These are phyloP conservation scores for Exophiala mesophila DNA, from an alignment of 2,329 filamentous ascomycete species.

Conservation along the genomic window DNA sequence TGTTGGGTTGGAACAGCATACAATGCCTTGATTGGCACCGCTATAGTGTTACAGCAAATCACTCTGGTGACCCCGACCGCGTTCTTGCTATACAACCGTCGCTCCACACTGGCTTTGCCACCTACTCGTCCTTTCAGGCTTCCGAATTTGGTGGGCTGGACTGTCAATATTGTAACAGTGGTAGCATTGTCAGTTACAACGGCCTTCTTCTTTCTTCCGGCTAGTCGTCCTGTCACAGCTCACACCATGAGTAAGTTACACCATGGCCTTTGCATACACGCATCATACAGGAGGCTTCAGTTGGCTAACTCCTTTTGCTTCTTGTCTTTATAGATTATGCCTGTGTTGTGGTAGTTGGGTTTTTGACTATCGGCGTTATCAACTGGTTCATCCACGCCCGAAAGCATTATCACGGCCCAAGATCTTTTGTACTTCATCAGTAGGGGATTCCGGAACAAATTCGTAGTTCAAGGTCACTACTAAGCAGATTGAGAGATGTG, in stretches of 20 bases:
- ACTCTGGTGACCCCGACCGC: conserved; percentile 29
- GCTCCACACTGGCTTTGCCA: conserved; percentile 24
- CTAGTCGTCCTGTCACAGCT: conserved; percentile 25
- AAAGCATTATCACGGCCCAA: conserved; percentile 21
- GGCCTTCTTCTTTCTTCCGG: conserved; percentile 31
- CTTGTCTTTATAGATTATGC: conserved; percentile 18
- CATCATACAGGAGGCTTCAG: background rate
- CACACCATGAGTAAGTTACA: conserved; percentile 27
- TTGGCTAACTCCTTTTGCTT: background rate
- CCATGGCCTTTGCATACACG: background rate
- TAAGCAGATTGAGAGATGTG: background rate
- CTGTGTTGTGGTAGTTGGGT: conserved; percentile 17
- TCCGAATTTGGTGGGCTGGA: conserved; percentile 25
- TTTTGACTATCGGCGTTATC: conserved; percentile 14
- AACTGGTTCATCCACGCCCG: conserved; percentile 26
- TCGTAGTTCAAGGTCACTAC: background rate
- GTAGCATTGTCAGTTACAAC: conserved; percentile 24
- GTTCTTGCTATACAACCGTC: conserved; percentile 27
- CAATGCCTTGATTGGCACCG: conserved; percentile 27
- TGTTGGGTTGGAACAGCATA: conserved; percentile 16
- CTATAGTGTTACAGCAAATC: conserved; percentile 18
- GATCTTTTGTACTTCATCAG: conserved; percentile 2
- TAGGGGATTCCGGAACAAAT: background rate
- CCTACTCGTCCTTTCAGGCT: background rate
- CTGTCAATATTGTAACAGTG: conserved; percentile 27